Evolutionary conservation across 768 basidiomycete genomes (phyloP).

Genomic region (Phylloporus sp.): DNA sequence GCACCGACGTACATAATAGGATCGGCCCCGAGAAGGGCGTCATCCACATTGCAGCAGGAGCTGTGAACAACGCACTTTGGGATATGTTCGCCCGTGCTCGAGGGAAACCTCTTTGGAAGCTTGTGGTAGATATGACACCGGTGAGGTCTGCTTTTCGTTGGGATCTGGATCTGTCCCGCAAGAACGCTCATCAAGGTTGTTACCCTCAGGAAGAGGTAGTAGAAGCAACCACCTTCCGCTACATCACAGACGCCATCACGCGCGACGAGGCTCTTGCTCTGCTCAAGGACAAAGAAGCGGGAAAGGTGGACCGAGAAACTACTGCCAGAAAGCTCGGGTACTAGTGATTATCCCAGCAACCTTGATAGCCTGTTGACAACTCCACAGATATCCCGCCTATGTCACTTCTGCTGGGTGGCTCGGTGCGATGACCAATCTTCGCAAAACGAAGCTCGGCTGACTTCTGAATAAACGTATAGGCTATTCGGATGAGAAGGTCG

Average conservation of each 20-base stretch:
- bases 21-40: slow-evolving; percentile 95
- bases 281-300: slow-evolving; percentile 69
- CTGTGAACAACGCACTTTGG: slow-evolving; percentile 92
- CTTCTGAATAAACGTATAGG: slow-evolving; percentile 35
- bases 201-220: slow-evolving; percentile 67
- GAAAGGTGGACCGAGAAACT: slow-evolving; percentile 74
- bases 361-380: neutral
- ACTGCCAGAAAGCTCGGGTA: slow-evolving; percentile 68
- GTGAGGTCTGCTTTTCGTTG: slow-evolving; percentile 30
- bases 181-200: neutral
- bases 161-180: neutral
- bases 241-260: slow-evolving; percentile 92
- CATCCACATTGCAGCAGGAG: slow-evolving; percentile 83
- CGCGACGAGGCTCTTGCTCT: slow-evolving; percentile 83
- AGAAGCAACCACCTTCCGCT: slow-evolving; percentile 70
- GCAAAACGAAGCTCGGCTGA: slow-evolving; percentile 7
- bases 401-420: slow-evolving; percentile 94
- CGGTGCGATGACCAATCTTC: slow-evolving; percentile 34
- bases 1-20: slow-evolving; percentile 36
- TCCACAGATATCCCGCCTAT: slow-evolving; percentile 80
- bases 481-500: slow-evolving; percentile 90
- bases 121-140: slow-evolving; percentile 86
- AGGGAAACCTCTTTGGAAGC: slow-evolving; percentile 89
- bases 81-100: slow-evolving; percentile 82
- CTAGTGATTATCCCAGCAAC: slow-evolving; percentile 9